Evolutionary conservation across 2,329 filamentous ascomycete species (phyloP).

Genomic region (Fusarium virguliforme): DNA sequence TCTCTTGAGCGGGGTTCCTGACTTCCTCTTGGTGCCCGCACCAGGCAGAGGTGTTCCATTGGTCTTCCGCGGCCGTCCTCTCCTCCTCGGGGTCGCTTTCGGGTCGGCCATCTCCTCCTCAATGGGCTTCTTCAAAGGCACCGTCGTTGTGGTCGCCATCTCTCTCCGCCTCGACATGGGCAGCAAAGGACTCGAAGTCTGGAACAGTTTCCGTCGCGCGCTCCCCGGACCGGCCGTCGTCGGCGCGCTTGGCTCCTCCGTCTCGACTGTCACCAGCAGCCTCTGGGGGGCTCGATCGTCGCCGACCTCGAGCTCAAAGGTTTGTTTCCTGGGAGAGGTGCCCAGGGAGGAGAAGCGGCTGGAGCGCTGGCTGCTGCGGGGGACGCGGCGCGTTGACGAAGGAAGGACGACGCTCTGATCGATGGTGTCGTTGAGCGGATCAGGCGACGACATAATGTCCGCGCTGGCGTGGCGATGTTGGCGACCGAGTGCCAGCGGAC

Average conservation of each 20-base stretch:
- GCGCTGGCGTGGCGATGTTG: slow-evolving; percentile 57
- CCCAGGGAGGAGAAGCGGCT: slow-evolving; percentile 58
- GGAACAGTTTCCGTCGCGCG: slow-evolving; percentile 62
- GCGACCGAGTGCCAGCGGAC: slow-evolving; percentile 58
- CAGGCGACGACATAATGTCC: slow-evolving; percentile 67
- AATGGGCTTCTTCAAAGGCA: slow-evolving; percentile 65
- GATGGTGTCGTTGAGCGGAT: slow-evolving; percentile 64
- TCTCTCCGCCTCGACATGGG: slow-evolving; percentile 57
- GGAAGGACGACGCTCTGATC: slow-evolving; percentile 56
- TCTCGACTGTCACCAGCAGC: slow-evolving; percentile 71
- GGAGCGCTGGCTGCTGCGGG: slow-evolving; percentile 64
- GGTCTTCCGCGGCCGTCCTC: slow-evolving; percentile 65
- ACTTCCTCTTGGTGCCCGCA: slow-evolving; percentile 62
- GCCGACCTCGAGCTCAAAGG: slow-evolving; percentile 71
- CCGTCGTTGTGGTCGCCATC: slow-evolving; percentile 64
- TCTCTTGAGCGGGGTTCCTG: slow-evolving; percentile 62
- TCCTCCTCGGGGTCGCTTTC: slow-evolving; percentile 58
- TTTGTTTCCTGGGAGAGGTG: slow-evolving; percentile 69
- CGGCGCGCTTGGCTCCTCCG: slow-evolving; percentile 59
- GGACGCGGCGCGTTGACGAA: slow-evolving; percentile 60
- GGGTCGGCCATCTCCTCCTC: slow-evolving; percentile 55
- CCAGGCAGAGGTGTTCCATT: slow-evolving; percentile 68
- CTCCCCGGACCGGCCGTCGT: slow-evolving; percentile 55
- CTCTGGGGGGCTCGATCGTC: slow-evolving; percentile 66
- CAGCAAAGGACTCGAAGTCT: slow-evolving; percentile 59